phyloP scores from a whole-genome alignment of 1,284 basidiomycete species.

The Kwoniella shivajii region DNA sequence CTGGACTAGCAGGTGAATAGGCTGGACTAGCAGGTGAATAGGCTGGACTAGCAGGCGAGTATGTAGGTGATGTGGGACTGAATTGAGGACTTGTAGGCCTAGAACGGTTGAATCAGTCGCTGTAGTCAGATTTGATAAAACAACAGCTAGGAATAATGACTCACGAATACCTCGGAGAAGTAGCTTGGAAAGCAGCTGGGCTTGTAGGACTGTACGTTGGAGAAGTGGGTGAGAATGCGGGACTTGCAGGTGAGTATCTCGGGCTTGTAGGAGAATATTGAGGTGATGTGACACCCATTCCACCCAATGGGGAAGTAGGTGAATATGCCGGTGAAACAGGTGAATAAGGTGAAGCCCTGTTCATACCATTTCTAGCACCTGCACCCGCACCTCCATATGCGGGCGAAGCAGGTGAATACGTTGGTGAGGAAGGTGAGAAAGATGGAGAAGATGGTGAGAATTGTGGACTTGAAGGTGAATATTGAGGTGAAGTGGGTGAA shows the following conservation, averaged over 20 bases:
- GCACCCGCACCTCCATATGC: constrained; percentile 17
- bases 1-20: constrained; percentile 44
- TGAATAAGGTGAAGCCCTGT: constrained; percentile 42
- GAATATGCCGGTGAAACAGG: constrained; percentile 44
- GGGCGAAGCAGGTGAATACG: constrained; percentile 73
- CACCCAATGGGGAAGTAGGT: constrained; percentile 21
- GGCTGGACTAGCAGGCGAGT: constrained; percentile 81
- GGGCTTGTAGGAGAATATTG: constrained; percentile 45
- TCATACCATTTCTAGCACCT: constrained; percentile 7
- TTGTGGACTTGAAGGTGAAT: constrained; percentile 43
- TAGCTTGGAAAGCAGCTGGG: constrained; percentile 74
- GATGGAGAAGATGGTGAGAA: constrained; percentile 38
- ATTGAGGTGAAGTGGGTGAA: constrained; percentile 62
- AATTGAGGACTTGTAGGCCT: constrained; percentile 37
- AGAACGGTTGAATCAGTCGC: no score
- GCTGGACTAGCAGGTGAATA: constrained; percentile 65
- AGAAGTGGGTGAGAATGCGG: constrained; percentile 61
- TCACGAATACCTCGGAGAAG: constrained; percentile 76
- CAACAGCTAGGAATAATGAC: no score
- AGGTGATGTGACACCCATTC: constrained; percentile 25
- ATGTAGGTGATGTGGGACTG: constrained; percentile 51
- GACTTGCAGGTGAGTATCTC: constrained; percentile 33
- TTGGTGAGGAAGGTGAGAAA: constrained; percentile 61
- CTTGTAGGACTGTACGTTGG: constrained; percentile 49
- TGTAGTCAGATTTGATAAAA: no score